Evolutionary conservation across 305 asterid genomes (phyloP), one percentile per base, ranked within the genome.

Genomic region (Rubia peregrina): DNA sequence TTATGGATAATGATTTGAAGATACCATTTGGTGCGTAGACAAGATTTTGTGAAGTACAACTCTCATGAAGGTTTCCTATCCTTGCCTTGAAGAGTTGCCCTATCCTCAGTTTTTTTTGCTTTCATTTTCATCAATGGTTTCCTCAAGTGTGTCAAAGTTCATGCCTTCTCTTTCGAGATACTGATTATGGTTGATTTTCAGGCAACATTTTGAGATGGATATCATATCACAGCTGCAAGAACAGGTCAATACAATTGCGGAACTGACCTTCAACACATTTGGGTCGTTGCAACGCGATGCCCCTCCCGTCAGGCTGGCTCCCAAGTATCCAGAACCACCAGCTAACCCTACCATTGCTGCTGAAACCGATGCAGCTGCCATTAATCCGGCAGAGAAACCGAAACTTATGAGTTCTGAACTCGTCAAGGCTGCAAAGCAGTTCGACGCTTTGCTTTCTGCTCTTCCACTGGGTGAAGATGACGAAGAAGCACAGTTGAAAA

Each of bases 201-300:
- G 63, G 63, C 17, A 11, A 19, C 12, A 53, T 51, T 17, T 48
- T 9, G 61, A 63, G 81, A 89, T 89, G 96, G 97, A 91, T 73
- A 88, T 91, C 75, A 91, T 86, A 71, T 85, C 94, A 6, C 95
- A 89, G 70, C 75, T 91, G 74, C 96, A 89, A 80, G 98, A 91
- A 74, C 95, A 86, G 73, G 85, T 82, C 69, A 88, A 91, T 70
- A 76, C 87, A n/a, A 69, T 87, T 40, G 93, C 95, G 36, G 84
- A 90, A 46, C 75, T 86, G 57, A 88, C 96, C 19, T 88, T 88
- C 85, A 91, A 91, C 69, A 89, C 95, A 33, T 83, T 86, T 53
- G 96, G 98, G 22, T 80, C 93, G 0, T 92, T 91, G 69, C 98
- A 91, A 69, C 85, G 96, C 75, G 98, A 89, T 68, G 95, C 96